Evolutionary conservation across 169 alveolate genomes (phyloP), one percentile per base, ranked within the genome.

Genomic region (Plasmodium ovale): DNA sequence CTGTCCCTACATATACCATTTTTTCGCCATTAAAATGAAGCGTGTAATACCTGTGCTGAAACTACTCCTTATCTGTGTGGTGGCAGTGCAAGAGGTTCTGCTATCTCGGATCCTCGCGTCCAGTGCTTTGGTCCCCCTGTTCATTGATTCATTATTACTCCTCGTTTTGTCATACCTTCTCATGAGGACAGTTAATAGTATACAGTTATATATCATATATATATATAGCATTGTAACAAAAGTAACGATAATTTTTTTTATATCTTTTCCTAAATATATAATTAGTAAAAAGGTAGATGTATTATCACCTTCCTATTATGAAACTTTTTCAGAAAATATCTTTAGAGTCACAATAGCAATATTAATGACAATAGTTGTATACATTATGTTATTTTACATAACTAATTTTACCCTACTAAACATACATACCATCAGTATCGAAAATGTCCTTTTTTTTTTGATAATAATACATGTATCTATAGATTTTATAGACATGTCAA

Each of bases 171-270:
- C 42, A 2, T 77, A 77, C 56, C 39, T 60, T 31, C 74, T 60
- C 19, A 35, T 77, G 5, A 60, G 88, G 25, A 60, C 88, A 1
- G 33, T 51, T 23, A 77, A 77, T 54, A 77, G 31, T 37, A 77
- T 68, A 2, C 88, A 77, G 23, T 60, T 77, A 68, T 77, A 77
- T 25, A 77, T 64, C 23, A 77, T 77, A 42, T 77, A 62, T 67
- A 33, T 77, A 19, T 77, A 77, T 39, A 77, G 88, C 53, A 62
- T 77, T 6, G 88, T 77, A 68, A 67, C 88, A 29, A 77, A 77
- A 33, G 47, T 77, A 47, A 62, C 88, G 9, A 33, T 62, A 19
- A 77, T 77, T 6, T 77, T 23, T 37, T 77, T 60, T 67, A 33
- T 62, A 23, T 77, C 88, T 5, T 54, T 77, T 35, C 88, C 88